Evolutionary conservation across 805 yeast genomes (phyloP), one percentile per base, ranked within the genome.

Genomic region (Jamesozyma lodderae): DNA sequence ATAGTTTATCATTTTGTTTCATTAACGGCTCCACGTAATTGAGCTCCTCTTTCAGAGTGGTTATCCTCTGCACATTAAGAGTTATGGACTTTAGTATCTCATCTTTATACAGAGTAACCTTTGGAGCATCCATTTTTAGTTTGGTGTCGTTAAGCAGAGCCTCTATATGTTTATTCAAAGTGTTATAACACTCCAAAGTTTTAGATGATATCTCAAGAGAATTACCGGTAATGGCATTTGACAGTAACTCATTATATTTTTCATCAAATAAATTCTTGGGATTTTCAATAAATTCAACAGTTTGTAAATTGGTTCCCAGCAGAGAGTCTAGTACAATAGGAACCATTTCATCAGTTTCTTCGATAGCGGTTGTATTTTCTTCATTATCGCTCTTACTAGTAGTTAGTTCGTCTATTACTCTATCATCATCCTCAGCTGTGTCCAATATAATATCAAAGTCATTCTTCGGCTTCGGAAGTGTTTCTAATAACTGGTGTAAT

Each of bases 401-500:
- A 3, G 19, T 32, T 17, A 37, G 40, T 10, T 33, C 32, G 3
- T 40, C 51, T 8, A 40, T 53, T 4, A 39, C 52, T 1, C 14
- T 9, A 17, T 53, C 57, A 11, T 51, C 60, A 3, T 60, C 66
- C 4, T 60, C 66, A n/a, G n/a, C n/a, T n/a, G n/a, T n/a, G 20
- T 57, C 59, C 3, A 58, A 42, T 1, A 55, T 47, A 7, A 71
- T 54, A 40, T 71, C 75, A 43, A 67, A 71, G 35, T 71, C 73
- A 43, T 72, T 70, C 41, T 59, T 60, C 0, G 75, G 72, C n/a
- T 48, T 39, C 1, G 75, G 72, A 16, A 69, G 45, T 1, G 43
- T 33, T 1, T 54, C 53, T 27, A 69, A 60, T 31, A 57, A 47
- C 3, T 46, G 42, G 3, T 41, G 27, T 3, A 51, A 16, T 26